Evolutionary conservation across 306 rosid species (phyloP).

Genomic region (Myrica gale): DNA sequence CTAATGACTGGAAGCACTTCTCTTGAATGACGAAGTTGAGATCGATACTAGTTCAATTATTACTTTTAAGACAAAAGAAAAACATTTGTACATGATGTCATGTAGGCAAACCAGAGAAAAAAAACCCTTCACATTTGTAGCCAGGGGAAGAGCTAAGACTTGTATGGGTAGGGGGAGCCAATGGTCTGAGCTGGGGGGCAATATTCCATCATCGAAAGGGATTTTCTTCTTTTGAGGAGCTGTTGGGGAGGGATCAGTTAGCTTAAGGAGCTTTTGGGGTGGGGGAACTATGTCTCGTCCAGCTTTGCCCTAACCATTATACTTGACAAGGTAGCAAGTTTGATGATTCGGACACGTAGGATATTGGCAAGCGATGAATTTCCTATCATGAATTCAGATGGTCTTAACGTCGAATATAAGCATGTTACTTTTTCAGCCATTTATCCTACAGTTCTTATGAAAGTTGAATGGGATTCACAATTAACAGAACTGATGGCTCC

Average conservation of each 20-base stretch:
- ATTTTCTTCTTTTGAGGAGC: no score
- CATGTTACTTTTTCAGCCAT: slow-evolving; percentile 1
- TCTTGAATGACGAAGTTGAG: not conserved
- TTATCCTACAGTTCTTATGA: not conserved
- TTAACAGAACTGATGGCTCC: not conserved
- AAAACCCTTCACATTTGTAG: no score
- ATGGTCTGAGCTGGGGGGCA: no score
- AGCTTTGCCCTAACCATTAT: no score
- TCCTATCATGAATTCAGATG: not conserved
- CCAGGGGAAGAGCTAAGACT: no score
- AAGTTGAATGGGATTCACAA: not conserved
- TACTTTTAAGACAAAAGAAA: no score
- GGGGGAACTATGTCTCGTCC: no score
- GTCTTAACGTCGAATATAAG: not conserved
- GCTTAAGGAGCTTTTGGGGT: no score
- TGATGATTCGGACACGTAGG: not conserved
- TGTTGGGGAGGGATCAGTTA: no score
- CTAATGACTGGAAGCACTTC: not conserved
- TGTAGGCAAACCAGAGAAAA: not conserved
- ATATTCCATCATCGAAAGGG: no score
- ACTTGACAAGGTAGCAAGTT: not conserved
- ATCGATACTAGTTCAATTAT: not conserved
- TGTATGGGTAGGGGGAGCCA: no score
- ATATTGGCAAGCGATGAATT: not conserved
- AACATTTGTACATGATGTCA: not conserved